These are phyloP conservation scores for Scedosporium boydii DNA, from an alignment of 2,329 filamentous ascomycete species.

Conservation along the genomic window DNA sequence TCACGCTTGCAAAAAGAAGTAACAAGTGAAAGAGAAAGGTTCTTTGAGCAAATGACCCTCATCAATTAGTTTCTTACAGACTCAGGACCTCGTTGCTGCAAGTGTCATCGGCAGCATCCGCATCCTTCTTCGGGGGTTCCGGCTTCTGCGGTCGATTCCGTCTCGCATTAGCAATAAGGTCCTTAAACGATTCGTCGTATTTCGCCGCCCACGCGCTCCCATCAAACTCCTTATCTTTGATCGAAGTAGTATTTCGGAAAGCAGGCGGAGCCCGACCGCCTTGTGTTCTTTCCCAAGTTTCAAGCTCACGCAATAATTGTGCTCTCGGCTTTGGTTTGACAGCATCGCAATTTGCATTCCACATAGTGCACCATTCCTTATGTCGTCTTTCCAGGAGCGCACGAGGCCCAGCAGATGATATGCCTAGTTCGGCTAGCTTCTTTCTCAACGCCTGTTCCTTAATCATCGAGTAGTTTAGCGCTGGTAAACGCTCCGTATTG, in stretches of 20 bases:
- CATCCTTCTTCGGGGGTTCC: conserved; percentile 21
- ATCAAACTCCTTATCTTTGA: conserved; percentile 88
- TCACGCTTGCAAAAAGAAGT: not conserved
- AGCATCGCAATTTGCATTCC: conserved; percentile 95
- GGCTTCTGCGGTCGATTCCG: conserved; percentile 31
- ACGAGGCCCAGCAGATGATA: conserved; percentile 60
- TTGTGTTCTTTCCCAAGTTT: conserved; percentile 78
- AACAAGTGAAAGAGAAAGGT: too few species aligned
- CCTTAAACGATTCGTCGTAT: conserved; percentile 67
- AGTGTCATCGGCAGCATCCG: not conserved
- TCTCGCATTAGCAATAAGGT: conserved; percentile 68
- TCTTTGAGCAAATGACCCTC: not conserved
- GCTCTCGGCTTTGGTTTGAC: conserved; percentile 57
- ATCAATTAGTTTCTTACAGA: not conserved
- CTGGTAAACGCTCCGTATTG: conserved; percentile 57
- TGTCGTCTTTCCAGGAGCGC: conserved; percentile 69
- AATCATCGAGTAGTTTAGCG: conserved; percentile 79
- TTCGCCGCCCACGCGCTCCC: conserved; percentile 62
- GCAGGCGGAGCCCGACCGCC: conserved; percentile 47
- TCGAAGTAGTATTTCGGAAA: conserved; percentile 15
- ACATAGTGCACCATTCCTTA: conserved; percentile 88
- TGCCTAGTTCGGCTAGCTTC: conserved; percentile 72
- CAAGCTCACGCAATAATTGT: conserved; percentile 69
- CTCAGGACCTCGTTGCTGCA: conserved; percentile 11
- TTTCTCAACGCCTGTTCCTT: conserved; percentile 69